Percentiles rank a stretch among this genome's conserved stretches.
Conservation (phyloP, 179 eudicot genomes). For the Heliamphora pulchella region DNA sequence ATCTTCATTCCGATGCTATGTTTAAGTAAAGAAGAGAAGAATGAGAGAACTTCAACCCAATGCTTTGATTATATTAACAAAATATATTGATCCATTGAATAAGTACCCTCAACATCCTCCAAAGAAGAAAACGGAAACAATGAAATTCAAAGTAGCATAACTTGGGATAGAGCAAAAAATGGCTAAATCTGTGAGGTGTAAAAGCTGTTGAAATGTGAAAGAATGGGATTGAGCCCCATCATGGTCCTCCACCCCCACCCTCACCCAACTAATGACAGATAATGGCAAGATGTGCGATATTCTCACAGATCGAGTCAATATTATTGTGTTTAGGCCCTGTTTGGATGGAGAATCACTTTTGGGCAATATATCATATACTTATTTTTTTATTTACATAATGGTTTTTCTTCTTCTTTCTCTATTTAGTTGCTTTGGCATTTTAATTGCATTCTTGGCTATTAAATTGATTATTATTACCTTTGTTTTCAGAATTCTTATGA, state of each 20-base stretch:
- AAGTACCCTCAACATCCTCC: not conserved
- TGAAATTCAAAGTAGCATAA: not conserved
- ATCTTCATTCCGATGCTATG: no score
- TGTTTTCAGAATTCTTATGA: constrained; percentile 65
- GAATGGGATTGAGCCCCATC: not conserved
- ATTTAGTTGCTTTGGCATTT: not conserved
- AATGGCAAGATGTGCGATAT: not conserved
- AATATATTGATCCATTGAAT: no score
- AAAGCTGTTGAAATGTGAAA: not conserved
- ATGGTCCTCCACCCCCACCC: not conserved
- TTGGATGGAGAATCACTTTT: constrained; percentile 5
- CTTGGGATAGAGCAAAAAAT: not conserved
- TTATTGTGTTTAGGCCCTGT: not conserved
- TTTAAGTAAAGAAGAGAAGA: no score
- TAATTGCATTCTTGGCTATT: not conserved
- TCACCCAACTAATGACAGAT: not conserved
- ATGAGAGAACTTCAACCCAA: no score
- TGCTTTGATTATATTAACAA: no score
- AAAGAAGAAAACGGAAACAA: not conserved
- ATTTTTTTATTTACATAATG: not conserved
- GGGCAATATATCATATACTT: not conserved
- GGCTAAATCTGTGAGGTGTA: not conserved
- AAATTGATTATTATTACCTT: not conserved
- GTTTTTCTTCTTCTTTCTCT: not conserved
- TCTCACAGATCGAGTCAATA: not conserved